phyloP scores from a whole-genome alignment of 1,284 basidiomycete species.

The Apiotrichum siamense region DNA sequence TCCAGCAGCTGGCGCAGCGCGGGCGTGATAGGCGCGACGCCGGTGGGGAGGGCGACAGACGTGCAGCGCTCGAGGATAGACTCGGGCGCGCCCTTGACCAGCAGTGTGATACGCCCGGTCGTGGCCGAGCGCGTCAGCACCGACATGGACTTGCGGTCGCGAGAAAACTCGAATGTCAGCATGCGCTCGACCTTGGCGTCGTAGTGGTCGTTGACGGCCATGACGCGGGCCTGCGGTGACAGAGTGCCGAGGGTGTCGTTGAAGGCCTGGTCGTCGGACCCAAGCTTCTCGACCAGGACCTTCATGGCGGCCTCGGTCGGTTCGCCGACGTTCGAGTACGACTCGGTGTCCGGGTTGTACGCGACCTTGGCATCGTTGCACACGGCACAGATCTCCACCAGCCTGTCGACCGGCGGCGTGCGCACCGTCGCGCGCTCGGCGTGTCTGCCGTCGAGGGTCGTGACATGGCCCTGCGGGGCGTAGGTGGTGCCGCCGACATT shows the following conservation, averaged over 20 bases:
- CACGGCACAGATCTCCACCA: constrained; percentile 81
- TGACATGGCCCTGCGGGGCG: constrained; percentile 70
- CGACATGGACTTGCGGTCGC: constrained; percentile 99
- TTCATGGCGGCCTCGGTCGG: constrained; percentile 94
- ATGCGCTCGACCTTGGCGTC: constrained; percentile 69
- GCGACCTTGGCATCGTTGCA: constrained; percentile 89
- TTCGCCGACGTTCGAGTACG: constrained; percentile 83
- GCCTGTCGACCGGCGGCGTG: constrained; percentile 67
- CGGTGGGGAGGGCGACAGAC: constrained; percentile 63
- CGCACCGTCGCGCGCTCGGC: constrained; percentile 54
- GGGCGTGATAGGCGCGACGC: constrained; percentile 57
- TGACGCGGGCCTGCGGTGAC: constrained; percentile 60
- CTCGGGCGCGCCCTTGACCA: constrained; percentile 95
- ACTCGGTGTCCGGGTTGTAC: constrained; percentile 63
- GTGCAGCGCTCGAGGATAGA: constrained; percentile 84
- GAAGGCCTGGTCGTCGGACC: constrained; percentile 49
- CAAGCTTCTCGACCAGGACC: constrained; percentile 84
- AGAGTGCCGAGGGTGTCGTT: constrained; percentile 57
- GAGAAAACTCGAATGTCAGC: constrained; percentile 92
- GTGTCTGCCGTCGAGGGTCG: constrained; percentile 59
- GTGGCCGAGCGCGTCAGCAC: constrained; percentile 63
- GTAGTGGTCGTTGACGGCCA: constrained; percentile 75
- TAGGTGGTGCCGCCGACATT: constrained; percentile 83
- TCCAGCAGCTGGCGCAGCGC: constrained; percentile 61
- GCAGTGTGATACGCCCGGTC: constrained; percentile 58